A percentile compares a stretch with the other conserved stretches of the same genome.
phyloP scores from a whole-genome alignment of 768 basidiomycete genomes.

The Rhizopogon roseolus region DNA sequence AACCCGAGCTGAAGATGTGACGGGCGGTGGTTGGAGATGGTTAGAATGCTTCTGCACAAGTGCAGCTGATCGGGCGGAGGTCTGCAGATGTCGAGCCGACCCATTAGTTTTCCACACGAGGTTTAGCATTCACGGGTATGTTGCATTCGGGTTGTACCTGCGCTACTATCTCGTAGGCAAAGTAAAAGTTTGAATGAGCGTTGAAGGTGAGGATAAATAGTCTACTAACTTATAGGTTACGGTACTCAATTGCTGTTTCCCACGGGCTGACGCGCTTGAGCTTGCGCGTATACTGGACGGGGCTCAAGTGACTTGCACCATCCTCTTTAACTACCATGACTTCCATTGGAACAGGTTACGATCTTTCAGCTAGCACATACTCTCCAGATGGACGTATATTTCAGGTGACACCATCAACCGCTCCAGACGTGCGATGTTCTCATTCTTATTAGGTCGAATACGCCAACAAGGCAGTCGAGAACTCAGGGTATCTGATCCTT shows the following conservation, averaged over 20 bases:
- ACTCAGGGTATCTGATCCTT: conserved; percentile 70
- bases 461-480: conserved; percentile 97
- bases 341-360: conserved; percentile 98
- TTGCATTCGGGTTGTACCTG: no score
- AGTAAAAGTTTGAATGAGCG: no score
- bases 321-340: conserved; percentile 55
- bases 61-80: conserved; percentile 3
- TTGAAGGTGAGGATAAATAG: no score
- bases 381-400: conserved; percentile 98
- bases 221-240: no score
- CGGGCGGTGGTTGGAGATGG: background rate
- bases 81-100: conserved; percentile 4
- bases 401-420: conserved; percentile 55
- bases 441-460: conserved; percentile 76
- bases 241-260: conserved; percentile 17
- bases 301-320: no score
- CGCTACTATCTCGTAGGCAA: no score
- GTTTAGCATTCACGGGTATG: conserved; percentile 6
- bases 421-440: background rate
- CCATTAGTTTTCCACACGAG: conserved; percentile 2
- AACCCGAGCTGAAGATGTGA: background rate
- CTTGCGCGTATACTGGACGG: conserved; percentile 41
- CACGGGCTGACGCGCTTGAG: conserved; percentile 27
- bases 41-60: background rate
- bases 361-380: conserved; percentile 90